A percentile compares a stretch with the other conserved stretches of the same genome.
These are phyloP conservation scores for Phytophthora meadii DNA, from an alignment of 352 stramenopile genomes.

Conservation along the genomic window DNA sequence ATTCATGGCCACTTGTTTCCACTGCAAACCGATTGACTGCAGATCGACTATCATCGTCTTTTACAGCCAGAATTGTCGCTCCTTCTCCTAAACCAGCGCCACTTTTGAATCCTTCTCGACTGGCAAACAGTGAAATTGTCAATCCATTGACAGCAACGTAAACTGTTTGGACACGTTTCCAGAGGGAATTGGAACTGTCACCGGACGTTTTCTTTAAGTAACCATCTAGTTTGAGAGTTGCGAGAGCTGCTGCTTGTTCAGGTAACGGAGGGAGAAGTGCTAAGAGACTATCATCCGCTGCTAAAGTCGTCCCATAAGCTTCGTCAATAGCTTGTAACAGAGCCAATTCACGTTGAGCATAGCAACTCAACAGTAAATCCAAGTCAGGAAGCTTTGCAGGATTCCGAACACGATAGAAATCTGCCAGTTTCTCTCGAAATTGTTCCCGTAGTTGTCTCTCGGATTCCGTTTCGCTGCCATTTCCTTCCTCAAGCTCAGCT, in stretches of 20 bases:
- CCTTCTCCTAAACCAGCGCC: slow-evolving; percentile 23
- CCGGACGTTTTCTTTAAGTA: slow-evolving; percentile 40
- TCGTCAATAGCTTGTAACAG: slow-evolving; percentile 58
- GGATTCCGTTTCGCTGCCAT: slow-evolving; percentile 9
- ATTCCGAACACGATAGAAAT: slow-evolving; percentile 70
- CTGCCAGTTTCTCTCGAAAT: slow-evolving; percentile 47
- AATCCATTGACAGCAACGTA: slow-evolving; percentile 60
- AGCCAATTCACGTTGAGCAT: slow-evolving; percentile 50
- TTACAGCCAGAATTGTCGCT: slow-evolving; percentile 45
- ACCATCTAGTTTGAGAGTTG: slow-evolving; percentile 51
- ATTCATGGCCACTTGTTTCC: slow-evolving; percentile 61
- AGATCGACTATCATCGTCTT: slow-evolving; percentile 28
- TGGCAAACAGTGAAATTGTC: slow-evolving; percentile 57
- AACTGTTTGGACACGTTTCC: slow-evolving; percentile 45
- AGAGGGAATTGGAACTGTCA: slow-evolving; percentile 32
- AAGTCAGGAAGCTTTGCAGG: slow-evolving; percentile 57
- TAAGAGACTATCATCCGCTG: slow-evolving; percentile 42
- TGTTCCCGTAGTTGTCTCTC: slow-evolving; percentile 34
- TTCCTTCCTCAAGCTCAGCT: slow-evolving; percentile 6
- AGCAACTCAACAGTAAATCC: slow-evolving; percentile 56
- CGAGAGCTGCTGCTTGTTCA: slow-evolving; percentile 39
- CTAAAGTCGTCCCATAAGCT: slow-evolving; percentile 43
- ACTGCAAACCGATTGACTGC: slow-evolving; percentile 45
- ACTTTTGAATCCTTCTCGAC: slow-evolving; percentile 66
- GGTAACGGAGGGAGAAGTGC: slow-evolving; percentile 38